phyloP scores from a whole-genome alignment of 176 grass and related monocot genomes.

The Olyra latifolia region DNA sequence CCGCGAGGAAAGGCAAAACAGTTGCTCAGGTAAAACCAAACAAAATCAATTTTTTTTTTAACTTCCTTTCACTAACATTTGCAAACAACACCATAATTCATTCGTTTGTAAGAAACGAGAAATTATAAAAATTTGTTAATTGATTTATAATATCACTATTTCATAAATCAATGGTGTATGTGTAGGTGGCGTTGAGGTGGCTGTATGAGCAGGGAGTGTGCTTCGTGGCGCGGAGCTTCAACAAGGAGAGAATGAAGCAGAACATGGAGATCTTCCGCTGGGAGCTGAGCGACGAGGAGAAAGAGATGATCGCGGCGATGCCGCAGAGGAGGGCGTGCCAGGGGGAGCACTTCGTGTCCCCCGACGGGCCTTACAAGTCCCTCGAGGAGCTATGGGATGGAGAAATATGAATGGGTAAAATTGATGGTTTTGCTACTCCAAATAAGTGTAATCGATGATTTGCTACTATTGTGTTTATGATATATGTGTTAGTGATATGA shows the following conservation, averaged over 20 bases:
- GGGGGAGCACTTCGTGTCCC: conserved; percentile 40
- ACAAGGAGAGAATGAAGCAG: conserved; percentile 53
- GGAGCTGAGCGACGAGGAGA: conserved; percentile 60
- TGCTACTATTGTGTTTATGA: no score
- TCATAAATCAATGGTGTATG: no score
- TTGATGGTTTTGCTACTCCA: no score
- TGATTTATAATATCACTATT: no score
- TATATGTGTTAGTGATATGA: no score
- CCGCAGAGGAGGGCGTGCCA: conserved; percentile 36
- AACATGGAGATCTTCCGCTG: conserved; percentile 80
- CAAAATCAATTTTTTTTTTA: background rate
- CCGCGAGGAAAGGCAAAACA: conserved; percentile 52
- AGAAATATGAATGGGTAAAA: conserved; percentile 69
- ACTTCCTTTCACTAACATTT: background rate
- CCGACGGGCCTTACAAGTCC: conserved; percentile 54
- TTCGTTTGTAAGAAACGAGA: no score
- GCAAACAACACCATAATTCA: no score
- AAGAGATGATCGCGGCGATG: conserved; percentile 34
- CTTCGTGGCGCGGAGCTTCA: conserved; percentile 60
- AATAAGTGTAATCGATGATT: no score
- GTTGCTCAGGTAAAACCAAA: conserved; percentile 49
- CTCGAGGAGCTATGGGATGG: conserved; percentile 65
- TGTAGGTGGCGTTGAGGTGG: conserved; percentile 71
- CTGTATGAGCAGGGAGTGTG: conserved; percentile 52
- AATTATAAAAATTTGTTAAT: no score